phyloP scores from a whole-genome alignment of 2,329 filamentous ascomycete species.

The Ustulina deusta region DNA sequence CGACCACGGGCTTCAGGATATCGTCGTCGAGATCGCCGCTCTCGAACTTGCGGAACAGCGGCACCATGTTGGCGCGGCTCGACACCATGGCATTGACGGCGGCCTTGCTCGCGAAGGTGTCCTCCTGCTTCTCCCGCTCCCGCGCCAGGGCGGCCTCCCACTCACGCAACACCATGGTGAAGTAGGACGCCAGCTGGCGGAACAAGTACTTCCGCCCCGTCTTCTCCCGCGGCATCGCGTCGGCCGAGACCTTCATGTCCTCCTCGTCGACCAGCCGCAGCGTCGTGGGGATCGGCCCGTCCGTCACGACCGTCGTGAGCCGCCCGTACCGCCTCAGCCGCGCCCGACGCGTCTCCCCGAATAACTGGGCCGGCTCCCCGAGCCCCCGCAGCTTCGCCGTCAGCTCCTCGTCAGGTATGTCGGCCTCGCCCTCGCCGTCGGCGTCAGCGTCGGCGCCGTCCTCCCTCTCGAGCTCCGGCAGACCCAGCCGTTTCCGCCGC shows the following conservation, averaged over 20 bases:
- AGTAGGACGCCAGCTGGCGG: conserved; percentile 92
- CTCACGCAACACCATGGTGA: conserved; percentile 92
- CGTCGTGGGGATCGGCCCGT: conserved; percentile 88
- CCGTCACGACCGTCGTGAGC: conserved; percentile 70
- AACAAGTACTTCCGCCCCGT: conserved; percentile 79
- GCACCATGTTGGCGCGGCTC: conserved; percentile 87
- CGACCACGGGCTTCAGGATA: conserved; percentile 83
- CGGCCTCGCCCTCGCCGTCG: conserved; percentile 61
- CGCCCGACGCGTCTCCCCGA: conserved; percentile 81
- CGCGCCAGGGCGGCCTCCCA: conserved; percentile 85
- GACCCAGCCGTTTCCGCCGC: conserved; percentile 79
- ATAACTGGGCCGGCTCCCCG: conserved; percentile 79
- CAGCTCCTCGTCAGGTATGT: conserved; percentile 79
- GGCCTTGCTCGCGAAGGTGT: conserved; percentile 81
- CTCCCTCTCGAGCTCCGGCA: conserved; percentile 71
- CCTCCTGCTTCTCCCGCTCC: conserved; percentile 54
- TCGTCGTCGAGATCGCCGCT: conserved; percentile 81
- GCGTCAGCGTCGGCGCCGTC: conserved; percentile 58
- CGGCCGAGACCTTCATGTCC: conserved; percentile 83
- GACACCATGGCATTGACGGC: conserved; percentile 88
- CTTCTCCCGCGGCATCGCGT: conserved; percentile 70
- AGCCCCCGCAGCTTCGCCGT: conserved; percentile 74
- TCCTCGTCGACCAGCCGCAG: conserved; percentile 82
- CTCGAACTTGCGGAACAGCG: conserved; percentile 91
- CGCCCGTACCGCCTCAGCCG: conserved; percentile 78